These are phyloP conservation scores for Firmiana major DNA, from an alignment of 345 rosid species.

Conservation along the genomic window DNA sequence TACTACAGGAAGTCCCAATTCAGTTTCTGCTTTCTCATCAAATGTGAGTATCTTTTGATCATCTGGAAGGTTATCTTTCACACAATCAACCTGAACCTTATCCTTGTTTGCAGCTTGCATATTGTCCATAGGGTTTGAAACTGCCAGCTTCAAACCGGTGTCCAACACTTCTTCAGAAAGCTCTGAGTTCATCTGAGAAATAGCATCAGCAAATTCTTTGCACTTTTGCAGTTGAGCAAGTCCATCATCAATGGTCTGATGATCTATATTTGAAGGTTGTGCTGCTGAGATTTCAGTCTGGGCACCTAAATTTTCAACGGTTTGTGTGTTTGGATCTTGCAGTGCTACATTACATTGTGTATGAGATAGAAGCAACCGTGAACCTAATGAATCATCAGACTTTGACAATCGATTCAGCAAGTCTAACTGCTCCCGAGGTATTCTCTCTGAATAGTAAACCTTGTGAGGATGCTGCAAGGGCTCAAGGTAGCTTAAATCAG, in stretches of 20 bases:
- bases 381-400: constrained; percentile 66
- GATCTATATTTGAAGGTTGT: constrained; percentile 23
- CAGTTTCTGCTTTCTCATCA: constrained; percentile 26
- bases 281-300: constrained; percentile 23
- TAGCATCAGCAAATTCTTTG: constrained; percentile 36
- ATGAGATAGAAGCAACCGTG: constrained; percentile 57
- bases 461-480: constrained; percentile 45
- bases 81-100: constrained; percentile 22
- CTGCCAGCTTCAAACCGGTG: constrained; percentile 31
- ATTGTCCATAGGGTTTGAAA: constrained; percentile 20
- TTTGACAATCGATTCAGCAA: constrained; percentile 64
- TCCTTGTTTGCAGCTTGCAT: constrained; percentile 31
- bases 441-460: constrained; percentile 66
- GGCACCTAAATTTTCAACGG: constrained; percentile 35
- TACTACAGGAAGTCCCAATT: constrained; percentile 26
- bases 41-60: constrained; percentile 13
- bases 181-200: constrained; percentile 37
- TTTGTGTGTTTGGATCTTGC: constrained; percentile 38
- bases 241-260: constrained; percentile 37
- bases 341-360: constrained; percentile 42
- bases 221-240: constrained; percentile 35
- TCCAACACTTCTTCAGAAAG: constrained; percentile 35
- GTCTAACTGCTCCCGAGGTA: constrained; percentile 66
- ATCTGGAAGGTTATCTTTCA: constrained; percentile 18
- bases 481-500: constrained; percentile 51